Evolutionary conservation across 2,329 filamentous ascomycete species (phyloP).

Genomic region (Penicillium sp.): DNA sequence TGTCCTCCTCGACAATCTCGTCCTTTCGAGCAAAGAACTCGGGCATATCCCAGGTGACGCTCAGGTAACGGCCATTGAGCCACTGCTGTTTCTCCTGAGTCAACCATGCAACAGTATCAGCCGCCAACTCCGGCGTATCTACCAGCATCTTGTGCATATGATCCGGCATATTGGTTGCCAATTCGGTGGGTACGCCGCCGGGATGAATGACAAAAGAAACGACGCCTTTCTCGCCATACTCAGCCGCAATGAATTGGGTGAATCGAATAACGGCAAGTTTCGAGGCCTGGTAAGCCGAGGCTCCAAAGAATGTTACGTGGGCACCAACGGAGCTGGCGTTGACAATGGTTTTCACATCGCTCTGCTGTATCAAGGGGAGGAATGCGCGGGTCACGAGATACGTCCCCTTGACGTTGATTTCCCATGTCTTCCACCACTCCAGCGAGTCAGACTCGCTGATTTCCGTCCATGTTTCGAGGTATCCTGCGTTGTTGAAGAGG

Average conservation of each 20-base stretch:
- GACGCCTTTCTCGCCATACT: slow-evolving; percentile 39
- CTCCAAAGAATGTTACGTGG: slow-evolving; percentile 30
- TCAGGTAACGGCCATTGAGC: slow-evolving; percentile 22
- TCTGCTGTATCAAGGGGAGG: slow-evolving; percentile 37
- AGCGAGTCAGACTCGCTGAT: slow-evolving; percentile 33
- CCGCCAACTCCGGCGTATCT: slow-evolving; percentile 29
- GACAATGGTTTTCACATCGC: slow-evolving; percentile 42
- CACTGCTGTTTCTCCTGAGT: slow-evolving; percentile 22
- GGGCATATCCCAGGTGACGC: slow-evolving; percentile 20
- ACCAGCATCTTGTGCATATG: slow-evolving; percentile 1
- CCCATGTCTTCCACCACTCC: slow-evolving; percentile 42
- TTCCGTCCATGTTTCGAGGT: slow-evolving; percentile 22
- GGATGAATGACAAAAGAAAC: slow-evolving; percentile 45
- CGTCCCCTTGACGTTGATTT: slow-evolving; percentile 48
- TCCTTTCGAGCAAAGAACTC: slow-evolving; percentile 18
- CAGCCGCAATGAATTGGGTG: slow-evolving; percentile 42
- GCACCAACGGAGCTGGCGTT: slow-evolving; percentile 47
- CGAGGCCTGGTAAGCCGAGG: slow-evolving; percentile 44
- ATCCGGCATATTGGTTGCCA: slow-evolving; percentile 35
- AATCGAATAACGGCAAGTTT: slow-evolving; percentile 46
- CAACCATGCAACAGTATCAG: slow-evolving; percentile 22
- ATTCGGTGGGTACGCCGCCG: slow-evolving; percentile 44
- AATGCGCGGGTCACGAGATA: slow-evolving; percentile 47
- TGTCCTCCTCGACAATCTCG: slow-evolving; percentile 30
- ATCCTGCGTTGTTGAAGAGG: slow-evolving; percentile 48